A percentile compares a stretch with the other conserved stretches of the same genome.
These are phyloP conservation scores for Trichoderma orchidacearum DNA, from an alignment of 495 filamentous ascomycete species.

Conservation along the genomic window DNA sequence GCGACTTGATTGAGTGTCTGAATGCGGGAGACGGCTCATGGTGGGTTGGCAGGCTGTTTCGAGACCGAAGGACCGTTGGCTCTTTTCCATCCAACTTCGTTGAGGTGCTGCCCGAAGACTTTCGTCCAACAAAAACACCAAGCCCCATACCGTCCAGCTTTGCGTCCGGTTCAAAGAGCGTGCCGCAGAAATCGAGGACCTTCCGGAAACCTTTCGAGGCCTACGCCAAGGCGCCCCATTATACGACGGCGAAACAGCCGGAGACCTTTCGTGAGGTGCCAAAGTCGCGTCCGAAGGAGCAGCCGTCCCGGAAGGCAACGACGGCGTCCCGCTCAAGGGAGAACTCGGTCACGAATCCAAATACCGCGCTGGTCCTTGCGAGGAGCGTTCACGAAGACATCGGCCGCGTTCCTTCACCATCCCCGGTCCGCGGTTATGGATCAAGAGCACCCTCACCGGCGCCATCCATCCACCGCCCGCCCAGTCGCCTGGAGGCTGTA, in stretches of 20 bases:
- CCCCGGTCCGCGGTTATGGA: conserved; percentile 26
- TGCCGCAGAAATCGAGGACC: conserved; percentile 43
- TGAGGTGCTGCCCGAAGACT: conserved; percentile 70
- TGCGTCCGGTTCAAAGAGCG: conserved; percentile 36
- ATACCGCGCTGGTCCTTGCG: conserved; percentile 6
- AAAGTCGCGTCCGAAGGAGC: background rate
- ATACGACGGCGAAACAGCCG: conserved; percentile 35
- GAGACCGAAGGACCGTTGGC: conserved; percentile 78
- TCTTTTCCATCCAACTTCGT: conserved; percentile 97
- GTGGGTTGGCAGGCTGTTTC: conserved; percentile 87
- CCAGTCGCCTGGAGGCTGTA: conserved; percentile 6
- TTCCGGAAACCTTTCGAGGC: conserved; percentile 62
- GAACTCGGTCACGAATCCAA: conserved; percentile 10
- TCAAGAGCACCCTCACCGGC: conserved; percentile 47
- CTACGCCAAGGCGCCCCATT: conserved; percentile 45
- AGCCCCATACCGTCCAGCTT: conserved; percentile 51
- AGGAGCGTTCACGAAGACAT: conserved; percentile 12
- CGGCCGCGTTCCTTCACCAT: conserved; percentile 21
- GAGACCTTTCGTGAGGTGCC: conserved; percentile 20
- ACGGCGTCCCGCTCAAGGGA: conserved; percentile 18
- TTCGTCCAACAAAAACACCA: conserved; percentile 62
- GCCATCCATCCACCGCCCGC: conserved; percentile 16
- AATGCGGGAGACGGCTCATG: conserved; percentile 96
- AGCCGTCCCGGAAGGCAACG: conserved; percentile 17
- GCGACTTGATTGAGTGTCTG: conserved; percentile 93